These are phyloP conservation scores for Trichoderma brevicompactum DNA, from an alignment of 2,329 filamentous ascomycete species.

Conservation along the genomic window DNA sequence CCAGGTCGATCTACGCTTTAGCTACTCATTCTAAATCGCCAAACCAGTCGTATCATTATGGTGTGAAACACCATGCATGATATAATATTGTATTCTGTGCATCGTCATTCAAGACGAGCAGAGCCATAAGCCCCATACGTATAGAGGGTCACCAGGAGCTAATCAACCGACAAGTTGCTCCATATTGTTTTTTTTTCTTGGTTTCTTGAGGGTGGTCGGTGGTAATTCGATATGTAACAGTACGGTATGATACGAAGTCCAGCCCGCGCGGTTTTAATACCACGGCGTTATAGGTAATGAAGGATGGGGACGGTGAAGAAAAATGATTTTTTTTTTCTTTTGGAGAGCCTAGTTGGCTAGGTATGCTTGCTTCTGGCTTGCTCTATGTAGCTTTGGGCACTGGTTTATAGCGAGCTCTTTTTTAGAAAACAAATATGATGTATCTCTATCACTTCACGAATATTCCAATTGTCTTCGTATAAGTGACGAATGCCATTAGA, in stretches of 20 bases:
- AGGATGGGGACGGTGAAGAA: slow-evolving; percentile 6
- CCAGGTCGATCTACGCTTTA: neutral
- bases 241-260: slow-evolving; percentile 23
- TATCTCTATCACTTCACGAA: too few relatives aligned
- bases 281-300: slow-evolving; percentile 31
- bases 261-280: slow-evolving; percentile 27
- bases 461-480: too few relatives aligned
- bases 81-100: neutral
- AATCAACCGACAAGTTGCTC: neutral
- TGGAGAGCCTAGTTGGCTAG: neutral
- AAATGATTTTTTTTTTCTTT: neutral
- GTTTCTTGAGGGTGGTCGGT: neutral
- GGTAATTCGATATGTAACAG: slow-evolving; percentile 19
- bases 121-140: neutral
- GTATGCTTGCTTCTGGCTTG: slow-evolving; percentile 14
- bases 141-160: too few relatives aligned
- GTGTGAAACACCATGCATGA: too few relatives aligned
- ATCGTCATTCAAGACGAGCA: neutral
- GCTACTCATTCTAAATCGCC: neutral
- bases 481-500: too few relatives aligned
- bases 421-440: neutral
- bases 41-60: neutral
- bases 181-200: neutral
- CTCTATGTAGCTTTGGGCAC: neutral
- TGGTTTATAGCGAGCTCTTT: slow-evolving; percentile 22